Evolutionary conservation across 2,329 filamentous ascomycete genomes (phyloP).

Genomic region (Hypoxylon sp.): DNA sequence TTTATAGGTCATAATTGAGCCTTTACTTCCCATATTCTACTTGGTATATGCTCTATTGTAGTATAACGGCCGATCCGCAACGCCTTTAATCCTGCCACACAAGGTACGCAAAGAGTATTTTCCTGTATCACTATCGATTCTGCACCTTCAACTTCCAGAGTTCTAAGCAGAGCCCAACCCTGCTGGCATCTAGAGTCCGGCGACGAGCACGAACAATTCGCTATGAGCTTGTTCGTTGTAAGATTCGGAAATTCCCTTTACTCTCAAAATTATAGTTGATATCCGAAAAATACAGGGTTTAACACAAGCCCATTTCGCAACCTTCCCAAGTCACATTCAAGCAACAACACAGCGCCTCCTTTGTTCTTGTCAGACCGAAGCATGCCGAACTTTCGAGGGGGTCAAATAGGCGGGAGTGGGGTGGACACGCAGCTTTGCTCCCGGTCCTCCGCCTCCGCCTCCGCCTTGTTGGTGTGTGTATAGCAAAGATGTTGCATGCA

Average conservation of each 20-base stretch:
- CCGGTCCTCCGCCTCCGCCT: slow-evolving; percentile 31
- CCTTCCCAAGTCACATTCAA: slow-evolving; percentile 1
- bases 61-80: background rate
- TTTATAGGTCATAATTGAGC: background rate
- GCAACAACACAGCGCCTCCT: slow-evolving; percentile 2
- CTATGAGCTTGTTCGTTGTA: background rate
- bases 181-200: background rate
- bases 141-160: background rate
- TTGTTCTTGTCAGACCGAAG: slow-evolving; percentile 28
- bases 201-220: background rate
- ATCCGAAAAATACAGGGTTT: background rate
- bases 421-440: slow-evolving; percentile 31
- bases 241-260: background rate
- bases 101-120: slow-evolving; percentile 30
- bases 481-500: slow-evolving; percentile 34
- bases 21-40: background rate
- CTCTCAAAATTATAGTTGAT: too few relatives aligned
- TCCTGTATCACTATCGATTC: slow-evolving; percentile 9
- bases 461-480: slow-evolving; percentile 23
- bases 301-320: slow-evolving; percentile 1
- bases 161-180: slow-evolving; percentile 31
- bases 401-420: slow-evolving; percentile 32
- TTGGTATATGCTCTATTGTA: background rate
- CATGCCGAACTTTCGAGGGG: slow-evolving; percentile 25
- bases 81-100: background rate